phyloP scores from a whole-genome alignment of 148 eudicot genomes.

The Diospyros kaki region DNA sequence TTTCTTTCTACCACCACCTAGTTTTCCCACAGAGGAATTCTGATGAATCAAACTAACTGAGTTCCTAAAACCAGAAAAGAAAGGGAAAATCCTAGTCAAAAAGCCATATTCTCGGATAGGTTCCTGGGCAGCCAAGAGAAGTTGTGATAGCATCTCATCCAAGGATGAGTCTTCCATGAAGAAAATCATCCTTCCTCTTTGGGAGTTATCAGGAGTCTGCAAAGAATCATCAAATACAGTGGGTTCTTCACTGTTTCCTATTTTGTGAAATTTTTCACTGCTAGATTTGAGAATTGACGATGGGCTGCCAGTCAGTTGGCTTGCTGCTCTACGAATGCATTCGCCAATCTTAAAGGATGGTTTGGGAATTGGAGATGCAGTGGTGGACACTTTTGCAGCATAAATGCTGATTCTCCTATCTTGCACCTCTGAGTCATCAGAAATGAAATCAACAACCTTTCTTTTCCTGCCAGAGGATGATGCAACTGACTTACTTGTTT shows the following conservation, averaged over 20 bases:
- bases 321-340: constrained; percentile 83
- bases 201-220: constrained; percentile 32
- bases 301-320: constrained; percentile 70
- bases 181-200: constrained; percentile 19
- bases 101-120: constrained; percentile 55
- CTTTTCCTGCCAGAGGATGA: constrained; percentile 39
- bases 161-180: constrained; percentile 43
- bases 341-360: constrained; percentile 94
- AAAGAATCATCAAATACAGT: constrained; percentile 29
- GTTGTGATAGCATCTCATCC: constrained; percentile 63
- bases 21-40: constrained; percentile 23
- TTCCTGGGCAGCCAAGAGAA: constrained; percentile 58
- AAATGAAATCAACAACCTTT: constrained; percentile 30
- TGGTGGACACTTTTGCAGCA: constrained; percentile 60
- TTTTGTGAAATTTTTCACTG: constrained; percentile 23
- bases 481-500: constrained; percentile 25
- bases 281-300: constrained; percentile 25
- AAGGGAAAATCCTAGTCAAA: constrained; percentile 27
- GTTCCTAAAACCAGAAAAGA: constrained; percentile 64
- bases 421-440: constrained; percentile 40
- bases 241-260: constrained; percentile 20
- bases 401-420: constrained; percentile 45
- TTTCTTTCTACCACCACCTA: constrained; percentile 51
- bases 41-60: constrained; percentile 40
- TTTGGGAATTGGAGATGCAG: constrained; percentile 44